Evolutionary conservation across 441 rosid species (phyloP).

Genomic region (Eugenia klotzschiana): DNA sequence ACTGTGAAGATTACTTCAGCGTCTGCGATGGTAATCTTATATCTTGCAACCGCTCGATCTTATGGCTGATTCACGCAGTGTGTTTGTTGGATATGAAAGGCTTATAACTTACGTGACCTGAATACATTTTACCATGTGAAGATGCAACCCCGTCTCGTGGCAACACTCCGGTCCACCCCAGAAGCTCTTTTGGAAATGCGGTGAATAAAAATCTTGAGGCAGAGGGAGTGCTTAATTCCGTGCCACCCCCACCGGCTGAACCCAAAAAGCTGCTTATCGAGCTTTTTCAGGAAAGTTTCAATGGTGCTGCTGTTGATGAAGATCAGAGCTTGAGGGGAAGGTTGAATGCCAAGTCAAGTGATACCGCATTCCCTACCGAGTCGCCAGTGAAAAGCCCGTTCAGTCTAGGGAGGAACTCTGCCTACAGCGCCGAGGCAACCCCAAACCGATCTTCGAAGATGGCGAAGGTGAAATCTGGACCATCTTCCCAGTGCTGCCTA

Average conservation of each 20-base stretch:
- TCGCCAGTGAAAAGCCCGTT: conserved; percentile 4
- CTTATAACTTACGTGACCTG: neutral
- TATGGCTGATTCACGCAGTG: neutral
- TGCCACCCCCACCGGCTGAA: conserved; percentile 16
- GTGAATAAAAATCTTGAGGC: conserved; percentile 1
- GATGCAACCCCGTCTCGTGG: conserved; percentile 25
- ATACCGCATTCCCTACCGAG: neutral
- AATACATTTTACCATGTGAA: conserved; percentile 3
- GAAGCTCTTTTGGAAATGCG: conserved; percentile 6
- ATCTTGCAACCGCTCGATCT: neutral
- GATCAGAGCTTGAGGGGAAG: conserved; percentile 1
- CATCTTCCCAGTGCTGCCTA: conserved; percentile 32
- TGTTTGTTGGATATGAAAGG: neutral
- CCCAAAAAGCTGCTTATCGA: conserved; percentile 43
- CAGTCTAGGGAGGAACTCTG: conserved; percentile 7
- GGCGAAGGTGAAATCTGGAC: conserved; percentile 13
- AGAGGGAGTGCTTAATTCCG: neutral
- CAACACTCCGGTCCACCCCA: conserved; percentile 21
- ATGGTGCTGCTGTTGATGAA: neutral
- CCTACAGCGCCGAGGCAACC: conserved; percentile 3
- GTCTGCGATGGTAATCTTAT: conserved; percentile 34
- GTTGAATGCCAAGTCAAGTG: conserved; percentile 2
- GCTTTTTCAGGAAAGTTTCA: conserved; percentile 32
- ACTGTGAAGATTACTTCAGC: conserved; percentile 46
- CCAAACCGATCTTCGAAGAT: neutral